Percentiles rank a stretch among this genome's conserved stretches.
phyloP scores from a whole-genome alignment of 495 filamentous ascomycete species.

The Hypoxylon subgilvum region DNA sequence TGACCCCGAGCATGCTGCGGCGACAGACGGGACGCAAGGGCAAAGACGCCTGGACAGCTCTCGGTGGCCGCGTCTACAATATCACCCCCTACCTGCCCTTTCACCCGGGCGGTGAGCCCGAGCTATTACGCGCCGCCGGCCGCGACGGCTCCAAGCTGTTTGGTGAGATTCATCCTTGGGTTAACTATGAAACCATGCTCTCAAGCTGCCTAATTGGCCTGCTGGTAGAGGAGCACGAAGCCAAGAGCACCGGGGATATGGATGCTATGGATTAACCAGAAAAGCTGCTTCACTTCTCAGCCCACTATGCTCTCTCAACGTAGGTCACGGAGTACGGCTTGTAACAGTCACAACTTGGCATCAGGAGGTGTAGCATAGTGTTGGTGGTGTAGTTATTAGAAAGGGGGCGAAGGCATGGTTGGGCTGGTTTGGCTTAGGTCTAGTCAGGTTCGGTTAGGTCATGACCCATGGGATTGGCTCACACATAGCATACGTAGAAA shows the following conservation, averaged over 20 bases:
- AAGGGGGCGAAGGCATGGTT: background rate
- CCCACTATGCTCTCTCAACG: background rate
- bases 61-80: conserved; percentile 90
- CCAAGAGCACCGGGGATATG: conserved; percentile 44
- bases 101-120: conserved; percentile 88
- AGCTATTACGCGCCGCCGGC: conserved; percentile 81
- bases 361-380: conserved; percentile 9
- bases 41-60: conserved; percentile 84
- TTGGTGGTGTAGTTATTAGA: conserved; percentile 10
- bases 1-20: conserved; percentile 80
- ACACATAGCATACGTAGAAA: conserved; percentile 6
- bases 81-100: conserved; percentile 87
- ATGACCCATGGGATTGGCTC: background rate
- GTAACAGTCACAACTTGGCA: background rate
- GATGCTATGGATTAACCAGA: conserved; percentile 72
- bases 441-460: background rate
- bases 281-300: background rate
- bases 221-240: conserved; percentile 77
- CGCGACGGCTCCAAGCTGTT: conserved; percentile 81
- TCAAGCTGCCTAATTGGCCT: conserved; percentile 85
- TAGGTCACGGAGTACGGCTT: background rate
- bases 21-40: conserved; percentile 78
- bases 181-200: conserved; percentile 95
- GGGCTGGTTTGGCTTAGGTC: background rate
- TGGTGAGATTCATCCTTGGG: conserved; percentile 94